Evolutionary conservation across 2,329 filamentous ascomycete genomes (phyloP).

Genomic region (Diplodia mutila): DNA sequence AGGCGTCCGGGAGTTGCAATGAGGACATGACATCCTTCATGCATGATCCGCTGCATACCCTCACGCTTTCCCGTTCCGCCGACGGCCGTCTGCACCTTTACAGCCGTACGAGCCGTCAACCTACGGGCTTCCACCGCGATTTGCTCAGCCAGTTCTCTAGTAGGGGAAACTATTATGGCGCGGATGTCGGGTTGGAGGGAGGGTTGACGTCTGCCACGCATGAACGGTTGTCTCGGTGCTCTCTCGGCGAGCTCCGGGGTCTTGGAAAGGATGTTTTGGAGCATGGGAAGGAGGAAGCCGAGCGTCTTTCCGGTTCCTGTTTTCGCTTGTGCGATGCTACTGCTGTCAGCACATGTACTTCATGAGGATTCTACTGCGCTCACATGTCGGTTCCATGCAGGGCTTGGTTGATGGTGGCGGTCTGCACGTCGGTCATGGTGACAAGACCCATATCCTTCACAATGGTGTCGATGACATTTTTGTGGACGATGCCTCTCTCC

Average conservation of each 20-base stretch:
- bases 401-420: slow-evolving; percentile 77
- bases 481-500: slow-evolving; percentile 59
- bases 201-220: slow-evolving; percentile 34
- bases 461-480: slow-evolving; percentile 69
- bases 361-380: slow-evolving; percentile 40
- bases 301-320: slow-evolving; percentile 97
- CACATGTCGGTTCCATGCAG: slow-evolving; percentile 83
- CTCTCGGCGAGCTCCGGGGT: slow-evolving; percentile 62
- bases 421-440: slow-evolving; percentile 91
- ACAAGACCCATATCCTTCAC: slow-evolving; percentile 74
- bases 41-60: slow-evolving; percentile 70
- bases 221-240: not conserved
- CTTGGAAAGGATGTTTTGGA: slow-evolving; percentile 74
- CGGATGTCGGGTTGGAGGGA: slow-evolving; percentile 57
- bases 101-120: slow-evolving; percentile 65
- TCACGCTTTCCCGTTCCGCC: slow-evolving; percentile 80
- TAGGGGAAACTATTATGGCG: slow-evolving; percentile 65
- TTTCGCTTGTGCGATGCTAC: slow-evolving; percentile 80
- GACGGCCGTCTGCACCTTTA: slow-evolving; percentile 78
- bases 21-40: slow-evolving; percentile 82
- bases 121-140: slow-evolving; percentile 73
- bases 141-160: slow-evolving; percentile 66
- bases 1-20: slow-evolving; percentile 90
- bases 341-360: slow-evolving; percentile 24
- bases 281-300: slow-evolving; percentile 83